Base-by-base conservation (phyloP, 1,284 basidiomycete species). In the Sporisorium scitamineum region DNA sequence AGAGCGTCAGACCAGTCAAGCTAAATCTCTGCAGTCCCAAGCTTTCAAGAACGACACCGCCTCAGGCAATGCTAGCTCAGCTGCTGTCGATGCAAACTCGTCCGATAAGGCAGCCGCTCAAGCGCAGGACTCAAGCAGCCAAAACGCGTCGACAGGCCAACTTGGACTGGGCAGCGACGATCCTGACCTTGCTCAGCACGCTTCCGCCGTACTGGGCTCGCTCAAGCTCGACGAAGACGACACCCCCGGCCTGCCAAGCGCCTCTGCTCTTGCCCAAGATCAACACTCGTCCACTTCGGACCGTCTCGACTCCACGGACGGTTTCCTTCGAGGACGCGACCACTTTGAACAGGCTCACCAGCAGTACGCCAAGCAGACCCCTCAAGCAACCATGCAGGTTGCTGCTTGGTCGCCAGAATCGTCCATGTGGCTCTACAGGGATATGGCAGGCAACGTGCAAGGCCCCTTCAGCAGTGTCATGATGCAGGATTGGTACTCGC, bases 401-500 rank as follows among this genome's bases (percentile, higher is more conserved):
- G 52, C 67, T 26, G 47, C 65, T 29, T 84, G 83, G 82, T 79
- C 79, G 86, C 88, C 91, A n/a, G 89, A 90, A 24, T 88, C 87
- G 61, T 86, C 95, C 44, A 90, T 94, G 81, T 97, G 95, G 95
- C 92, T 91, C 39, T 97, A 97, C 86, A 90, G 94, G 58, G 95
- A 97, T 85, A 94, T 93, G 16, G 90, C 91, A 70, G 94, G 94
- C 32, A 90, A 92, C 74, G 88, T 95, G 52, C 95, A 97, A 90
- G 95, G 94, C 91, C 96, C 96, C 2, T 99, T 98, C 88, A 89
- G 89, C 45, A 94, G 93, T 27, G 90, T 92, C 71, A 85, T 93
- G 68, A 98, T 99, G 96, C 95, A 98, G 87, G 93, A 94, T 79
- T 98, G 96, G 96, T 93, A 91, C 85, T 91, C 93, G 61, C 93